phyloP scores from a whole-genome alignment of 345 rosid genomes.

The Luvunga scandens region DNA sequence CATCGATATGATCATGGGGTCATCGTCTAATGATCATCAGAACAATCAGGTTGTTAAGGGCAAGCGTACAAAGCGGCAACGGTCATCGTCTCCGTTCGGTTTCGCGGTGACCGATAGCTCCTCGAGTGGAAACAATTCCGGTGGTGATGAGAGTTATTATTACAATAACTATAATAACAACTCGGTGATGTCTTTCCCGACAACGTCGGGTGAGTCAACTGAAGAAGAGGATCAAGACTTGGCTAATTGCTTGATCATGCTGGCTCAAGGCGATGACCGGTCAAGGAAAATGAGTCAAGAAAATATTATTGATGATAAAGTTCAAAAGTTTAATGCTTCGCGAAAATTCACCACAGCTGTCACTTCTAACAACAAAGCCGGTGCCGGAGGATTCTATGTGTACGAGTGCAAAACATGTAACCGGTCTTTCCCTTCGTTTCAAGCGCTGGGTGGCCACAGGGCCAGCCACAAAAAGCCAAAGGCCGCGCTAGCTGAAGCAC shows the following conservation, averaged over 20 bases:
- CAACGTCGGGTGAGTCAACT: conserved; percentile 40
- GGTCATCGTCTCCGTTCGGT: conserved; percentile 49
- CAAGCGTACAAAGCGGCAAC: conserved; percentile 79
- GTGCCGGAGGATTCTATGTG: conserved; percentile 40
- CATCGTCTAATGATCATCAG: conserved; percentile 19
- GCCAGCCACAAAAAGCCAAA: conserved; percentile 92
- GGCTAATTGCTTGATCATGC: conserved; percentile 84
- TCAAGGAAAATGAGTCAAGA: not conserved
- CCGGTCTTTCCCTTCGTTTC: conserved; percentile 85
- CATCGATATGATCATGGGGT: conserved; percentile 1
- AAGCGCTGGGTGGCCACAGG: conserved; percentile 95
- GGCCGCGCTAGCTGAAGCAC: conserved; percentile 22
- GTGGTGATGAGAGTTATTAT: not conserved
- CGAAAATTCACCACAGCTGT: conserved; percentile 34
- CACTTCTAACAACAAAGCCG: conserved; percentile 25
- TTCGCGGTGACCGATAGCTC: conserved; percentile 43
- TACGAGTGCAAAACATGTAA: conserved; percentile 93
- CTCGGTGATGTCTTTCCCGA: conserved; percentile 35
- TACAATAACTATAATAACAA: too few species aligned
- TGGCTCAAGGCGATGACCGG: conserved; percentile 62
- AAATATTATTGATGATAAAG: not conserved
- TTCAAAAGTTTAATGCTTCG: conserved; percentile 10
- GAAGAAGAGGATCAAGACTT: conserved; percentile 80
- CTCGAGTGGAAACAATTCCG: conserved; percentile 34
- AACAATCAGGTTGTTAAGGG: conserved; percentile 47